Evolutionary conservation across 2,329 filamentous ascomycete species (phyloP).

Genomic region (Nothomitra cinnamomea): DNA sequence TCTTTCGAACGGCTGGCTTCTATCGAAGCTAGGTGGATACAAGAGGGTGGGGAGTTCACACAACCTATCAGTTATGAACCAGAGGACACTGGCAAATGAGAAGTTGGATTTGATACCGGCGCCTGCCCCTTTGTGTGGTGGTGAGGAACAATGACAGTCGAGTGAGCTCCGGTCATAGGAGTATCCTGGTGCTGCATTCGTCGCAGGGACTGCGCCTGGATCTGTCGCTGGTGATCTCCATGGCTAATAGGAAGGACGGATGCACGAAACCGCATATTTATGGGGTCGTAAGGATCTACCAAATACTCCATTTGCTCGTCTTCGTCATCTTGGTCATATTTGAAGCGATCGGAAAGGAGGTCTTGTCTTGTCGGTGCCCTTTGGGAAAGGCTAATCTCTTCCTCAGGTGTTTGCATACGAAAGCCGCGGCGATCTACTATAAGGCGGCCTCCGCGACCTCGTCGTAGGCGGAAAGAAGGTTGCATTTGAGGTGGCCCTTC

Average conservation of each 20-base stretch:
- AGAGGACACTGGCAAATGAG: not conserved
- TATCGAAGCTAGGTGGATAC: too few species aligned
- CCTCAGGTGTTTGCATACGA: constrained; percentile 31
- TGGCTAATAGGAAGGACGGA: constrained; percentile 22
- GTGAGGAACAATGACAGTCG: not conserved
- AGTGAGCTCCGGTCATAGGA: not conserved
- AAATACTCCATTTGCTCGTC: constrained; percentile 46
- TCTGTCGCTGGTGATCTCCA: constrained; percentile 21
- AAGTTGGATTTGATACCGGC: not conserved
- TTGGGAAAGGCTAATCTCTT: constrained; percentile 22
- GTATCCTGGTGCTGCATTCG: constrained; percentile 2
- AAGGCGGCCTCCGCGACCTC: constrained; percentile 67
- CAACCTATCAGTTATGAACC: not conserved
- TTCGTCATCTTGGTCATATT: constrained; percentile 72
- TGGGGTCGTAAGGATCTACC: constrained; percentile 49
- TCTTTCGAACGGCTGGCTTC: too few species aligned
- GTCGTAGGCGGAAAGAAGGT: constrained; percentile 64
- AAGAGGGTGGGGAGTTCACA: not conserved
- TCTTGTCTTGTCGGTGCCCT: too few species aligned
- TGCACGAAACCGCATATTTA: constrained; percentile 38
- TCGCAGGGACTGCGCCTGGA: constrained; percentile 15
- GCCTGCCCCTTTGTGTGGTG: not conserved
- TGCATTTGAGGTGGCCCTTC: constrained; percentile 18
- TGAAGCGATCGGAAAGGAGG: constrained; percentile 51
- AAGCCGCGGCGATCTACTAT: constrained; percentile 76